Evolutionary conservation across 345 rosid genomes (phyloP).

Genomic region (Microcos paniculata): DNA sequence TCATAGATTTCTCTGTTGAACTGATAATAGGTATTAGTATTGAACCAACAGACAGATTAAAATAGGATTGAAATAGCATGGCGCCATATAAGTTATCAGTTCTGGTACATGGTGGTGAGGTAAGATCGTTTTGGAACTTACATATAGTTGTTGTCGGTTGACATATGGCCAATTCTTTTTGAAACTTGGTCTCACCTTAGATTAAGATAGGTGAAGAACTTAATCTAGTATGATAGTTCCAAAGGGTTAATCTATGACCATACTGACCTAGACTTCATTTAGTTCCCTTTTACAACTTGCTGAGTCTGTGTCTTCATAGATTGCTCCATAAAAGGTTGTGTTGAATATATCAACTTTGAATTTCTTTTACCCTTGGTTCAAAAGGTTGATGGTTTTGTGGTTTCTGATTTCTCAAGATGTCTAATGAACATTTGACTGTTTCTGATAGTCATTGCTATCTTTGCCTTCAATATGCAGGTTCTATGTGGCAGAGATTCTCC

Average conservation of each 20-base stretch:
- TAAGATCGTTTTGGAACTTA: not conserved
- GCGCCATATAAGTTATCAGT: not conserved
- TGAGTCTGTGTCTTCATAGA: not conserved
- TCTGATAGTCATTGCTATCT: not conserved
- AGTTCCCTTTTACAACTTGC: not conserved
- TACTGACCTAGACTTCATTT: not conserved
- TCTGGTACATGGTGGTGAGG: not conserved
- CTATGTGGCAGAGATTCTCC: slow-evolving; percentile 79
- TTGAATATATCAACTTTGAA: not conserved
- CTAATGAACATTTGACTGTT: not conserved
- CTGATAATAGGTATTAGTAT: not conserved
- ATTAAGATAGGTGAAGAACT: not conserved
- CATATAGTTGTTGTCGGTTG: not conserved
- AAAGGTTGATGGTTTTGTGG: not conserved
- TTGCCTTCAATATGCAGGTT: slow-evolving; percentile 47
- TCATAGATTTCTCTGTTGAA: not conserved
- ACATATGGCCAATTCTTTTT: not conserved
- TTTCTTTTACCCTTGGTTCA: not conserved
- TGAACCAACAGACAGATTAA: not conserved
- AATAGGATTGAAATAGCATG: not conserved
- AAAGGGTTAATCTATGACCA: not conserved
- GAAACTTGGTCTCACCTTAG: not conserved
- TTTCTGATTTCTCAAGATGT: not conserved
- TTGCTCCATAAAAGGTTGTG: too few species aligned
- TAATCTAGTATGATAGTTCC: not conserved